These are phyloP conservation scores for Phytophthora melonis DNA, from an alignment of 352 stramenopile genomes.

Conservation along the genomic window DNA sequence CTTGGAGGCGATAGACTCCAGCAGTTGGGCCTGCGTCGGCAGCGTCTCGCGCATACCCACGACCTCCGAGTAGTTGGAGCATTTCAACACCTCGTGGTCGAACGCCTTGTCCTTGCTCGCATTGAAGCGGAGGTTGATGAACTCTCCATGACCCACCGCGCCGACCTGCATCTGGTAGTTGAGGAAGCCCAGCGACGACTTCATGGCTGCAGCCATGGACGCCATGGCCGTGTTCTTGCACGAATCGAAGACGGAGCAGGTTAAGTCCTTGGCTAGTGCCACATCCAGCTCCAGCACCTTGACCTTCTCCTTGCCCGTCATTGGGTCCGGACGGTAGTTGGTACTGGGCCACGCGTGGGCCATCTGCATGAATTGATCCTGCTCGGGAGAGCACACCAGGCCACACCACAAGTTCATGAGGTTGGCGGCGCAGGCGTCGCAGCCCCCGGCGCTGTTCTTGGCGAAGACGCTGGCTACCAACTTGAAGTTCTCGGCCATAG, in stretches of 20 bases:
- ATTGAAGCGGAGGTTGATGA: slow-evolving; percentile 82
- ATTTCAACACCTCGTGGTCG: slow-evolving; percentile 68
- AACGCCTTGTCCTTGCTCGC: slow-evolving; percentile 52
- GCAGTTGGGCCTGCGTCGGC: slow-evolving; percentile 68
- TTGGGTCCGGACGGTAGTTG: slow-evolving; percentile 75
- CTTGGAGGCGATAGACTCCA: slow-evolving; percentile 72
- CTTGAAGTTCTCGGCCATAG: slow-evolving; percentile 89
- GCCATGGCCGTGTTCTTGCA: slow-evolving; percentile 89
- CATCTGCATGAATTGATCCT: slow-evolving; percentile 82
- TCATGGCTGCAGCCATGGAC: slow-evolving; percentile 75
- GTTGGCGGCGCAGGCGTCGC: slow-evolving; percentile 85
- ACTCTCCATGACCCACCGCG: slow-evolving; percentile 89
- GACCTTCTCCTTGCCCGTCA: slow-evolving; percentile 77
- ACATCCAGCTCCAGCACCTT: slow-evolving; percentile 87
- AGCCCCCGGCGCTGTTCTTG: slow-evolving; percentile 73
- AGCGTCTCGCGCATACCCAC: slow-evolving; percentile 40
- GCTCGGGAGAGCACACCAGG: slow-evolving; percentile 81
- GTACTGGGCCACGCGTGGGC: slow-evolving; percentile 70
- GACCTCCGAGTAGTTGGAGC: slow-evolving; percentile 84
- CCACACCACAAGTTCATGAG: slow-evolving; percentile 90
- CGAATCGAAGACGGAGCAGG: slow-evolving; percentile 83
- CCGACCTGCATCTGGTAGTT: slow-evolving; percentile 92
- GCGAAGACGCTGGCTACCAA: slow-evolving; percentile 76
- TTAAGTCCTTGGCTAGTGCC: slow-evolving; percentile 73
- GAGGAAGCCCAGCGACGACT: slow-evolving; percentile 87